phyloP scores from a whole-genome alignment of 257 asterid species.

The Nicotiana tomentosiformis region DNA sequence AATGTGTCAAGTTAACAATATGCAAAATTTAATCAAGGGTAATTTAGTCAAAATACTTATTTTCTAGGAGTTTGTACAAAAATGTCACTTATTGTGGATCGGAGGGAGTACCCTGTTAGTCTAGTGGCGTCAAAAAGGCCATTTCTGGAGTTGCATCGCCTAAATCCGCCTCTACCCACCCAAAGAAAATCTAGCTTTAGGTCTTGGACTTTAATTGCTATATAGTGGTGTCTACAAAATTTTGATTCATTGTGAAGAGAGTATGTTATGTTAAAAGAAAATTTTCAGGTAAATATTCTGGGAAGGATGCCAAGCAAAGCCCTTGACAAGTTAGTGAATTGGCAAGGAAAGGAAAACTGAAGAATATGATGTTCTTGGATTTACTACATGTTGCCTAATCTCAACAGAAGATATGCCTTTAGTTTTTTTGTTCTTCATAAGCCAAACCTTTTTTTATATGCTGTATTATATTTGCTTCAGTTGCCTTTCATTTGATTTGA shows the following conservation, averaged over 20 bases:
- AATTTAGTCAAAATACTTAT: no score
- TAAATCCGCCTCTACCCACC: neutral
- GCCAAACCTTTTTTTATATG: neutral
- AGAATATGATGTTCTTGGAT: neutral
- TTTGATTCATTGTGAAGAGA: neutral
- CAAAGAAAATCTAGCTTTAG: neutral
- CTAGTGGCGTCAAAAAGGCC: neutral
- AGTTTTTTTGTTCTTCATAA: neutral
- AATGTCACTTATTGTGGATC: no score
- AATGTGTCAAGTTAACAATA: no score
- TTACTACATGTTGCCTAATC: neutral
- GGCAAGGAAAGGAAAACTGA: neutral
- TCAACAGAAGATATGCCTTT: neutral
- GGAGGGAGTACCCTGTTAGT: no score
- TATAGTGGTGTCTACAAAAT: neutral
- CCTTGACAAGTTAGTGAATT: neutral
- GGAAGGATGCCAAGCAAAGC: conserved; percentile 1
- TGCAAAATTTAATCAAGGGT: no score
- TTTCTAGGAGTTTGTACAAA: no score
- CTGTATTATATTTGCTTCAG: neutral
- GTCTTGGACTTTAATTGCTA: neutral
- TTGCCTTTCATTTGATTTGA: neutral
- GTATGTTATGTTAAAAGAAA: neutral
- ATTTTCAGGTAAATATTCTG: neutral
- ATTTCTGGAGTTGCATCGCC: neutral